Percentiles rank a stretch among this genome's conserved stretches.
These are phyloP conservation scores for Diaporthe sp. DNA, from an alignment of 2,329 filamentous ascomycete species.

Conservation along the genomic window DNA sequence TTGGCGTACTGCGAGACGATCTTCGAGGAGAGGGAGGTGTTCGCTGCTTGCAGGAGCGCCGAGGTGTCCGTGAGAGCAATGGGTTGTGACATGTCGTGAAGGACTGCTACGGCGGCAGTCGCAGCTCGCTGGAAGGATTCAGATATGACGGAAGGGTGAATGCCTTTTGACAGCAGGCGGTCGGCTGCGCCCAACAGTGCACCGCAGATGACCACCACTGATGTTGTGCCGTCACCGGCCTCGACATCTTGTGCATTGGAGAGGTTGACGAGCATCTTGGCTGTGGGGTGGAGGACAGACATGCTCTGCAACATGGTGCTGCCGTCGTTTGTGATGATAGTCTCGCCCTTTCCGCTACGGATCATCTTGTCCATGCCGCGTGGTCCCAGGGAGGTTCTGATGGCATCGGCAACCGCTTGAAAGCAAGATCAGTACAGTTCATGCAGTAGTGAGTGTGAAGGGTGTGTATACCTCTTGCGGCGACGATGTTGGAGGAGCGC, in stretches of 20 bases:
- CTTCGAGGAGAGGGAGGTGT: constrained; percentile 96
- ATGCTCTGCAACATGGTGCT: constrained; percentile 99
- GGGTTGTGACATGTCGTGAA: constrained; percentile 96
- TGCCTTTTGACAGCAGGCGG: constrained; percentile 89
- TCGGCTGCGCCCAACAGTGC: constrained; percentile 95
- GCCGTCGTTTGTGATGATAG: constrained; percentile 99
- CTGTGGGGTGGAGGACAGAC: constrained; percentile 99
- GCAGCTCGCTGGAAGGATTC: constrained; percentile 98
- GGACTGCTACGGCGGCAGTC: constrained; percentile 86
- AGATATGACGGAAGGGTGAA: constrained; percentile 97
- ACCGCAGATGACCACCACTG: constrained; percentile 97
- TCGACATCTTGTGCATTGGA: constrained; percentile 98
- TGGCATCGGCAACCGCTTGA: constrained; percentile 94
- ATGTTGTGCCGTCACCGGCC: constrained; percentile 97
- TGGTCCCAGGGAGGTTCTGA: constrained; percentile 94
- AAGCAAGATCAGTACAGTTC: constrained; percentile 30
- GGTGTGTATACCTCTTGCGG: constrained; percentile 81
- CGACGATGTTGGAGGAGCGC: constrained; percentile 95
- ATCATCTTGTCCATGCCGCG: constrained; percentile 99
- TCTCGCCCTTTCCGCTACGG: constrained; percentile 94
- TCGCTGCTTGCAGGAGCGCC: constrained; percentile 94
- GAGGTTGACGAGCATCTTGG: constrained; percentile 98
- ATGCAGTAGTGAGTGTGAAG: background rate
- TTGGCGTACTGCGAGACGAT: constrained; percentile 98
- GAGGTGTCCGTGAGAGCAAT: constrained; percentile 90